Base-by-base conservation (phyloP, 345 rosid species). In the Gynandropsis gynandra region DNA sequence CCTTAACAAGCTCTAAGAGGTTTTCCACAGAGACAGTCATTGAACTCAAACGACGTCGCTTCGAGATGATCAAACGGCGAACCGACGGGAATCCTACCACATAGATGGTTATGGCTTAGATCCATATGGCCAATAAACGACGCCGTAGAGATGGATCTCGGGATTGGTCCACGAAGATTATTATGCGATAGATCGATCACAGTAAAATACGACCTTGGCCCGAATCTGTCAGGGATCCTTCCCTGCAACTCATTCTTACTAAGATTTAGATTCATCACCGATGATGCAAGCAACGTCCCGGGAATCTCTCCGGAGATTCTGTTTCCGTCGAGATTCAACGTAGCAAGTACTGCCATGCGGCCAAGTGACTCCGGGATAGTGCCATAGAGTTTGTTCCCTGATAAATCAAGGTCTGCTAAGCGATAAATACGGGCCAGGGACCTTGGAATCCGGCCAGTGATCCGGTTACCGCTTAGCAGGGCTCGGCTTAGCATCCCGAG, bases 41-140 rank as follows among this genome's bases (percentile, higher is more conserved):
- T 88, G 16, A 62, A 74, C 38, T 51, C 38, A 71, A 88, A 85
- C 45, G 90, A 82, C 12, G 95, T 66, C 41, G 84, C 88, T 64
- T 86, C 97, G 5, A 89, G 90, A 48, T 83, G 94, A 62, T 86
- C 72, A 15, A 89, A 89, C 37, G 97, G 97, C 1, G 76, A 52
- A 1, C 95, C 97, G 0, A 45, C 56, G 7, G 95, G 95, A 36
- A 89, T 89, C 58, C 52, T 72, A 15, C 97, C 95, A 7, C 97
- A 83, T 0, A 89, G 77, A 64, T 78, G 88, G 74, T 86, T 89
- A 51, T 83, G 83, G 72, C 97, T 89, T 67, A 89, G 64, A 71
- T 86, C 97, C 64, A 89, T 50, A 50, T 89, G 94, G 0, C 97
- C 95, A 35, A 89, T 73, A 50, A 54, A 89, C 32, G 85, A 54